Evolutionary conservation across 352 stramenopile genomes (phyloP).

Genomic region (Phytopythium sindhum): DNA sequence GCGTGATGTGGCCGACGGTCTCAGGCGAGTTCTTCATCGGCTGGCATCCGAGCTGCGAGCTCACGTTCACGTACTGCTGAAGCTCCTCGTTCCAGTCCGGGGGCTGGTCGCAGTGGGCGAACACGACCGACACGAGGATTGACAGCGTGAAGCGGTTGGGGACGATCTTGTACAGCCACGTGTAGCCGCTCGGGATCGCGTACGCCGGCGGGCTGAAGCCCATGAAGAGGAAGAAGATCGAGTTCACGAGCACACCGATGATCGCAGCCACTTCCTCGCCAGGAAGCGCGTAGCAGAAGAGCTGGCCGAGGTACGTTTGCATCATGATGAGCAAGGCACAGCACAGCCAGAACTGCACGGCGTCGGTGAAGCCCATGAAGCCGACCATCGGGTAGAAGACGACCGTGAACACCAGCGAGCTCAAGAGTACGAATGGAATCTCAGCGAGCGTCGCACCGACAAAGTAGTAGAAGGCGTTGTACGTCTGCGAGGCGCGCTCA

Average conservation of each 20-base stretch:
- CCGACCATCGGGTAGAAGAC: constrained; percentile 22
- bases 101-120: constrained; percentile 16
- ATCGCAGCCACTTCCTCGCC: constrained; percentile 25
- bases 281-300: constrained; percentile 24
- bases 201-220: constrained; percentile 25
- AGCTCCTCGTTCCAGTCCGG: constrained; percentile 7
- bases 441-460: constrained; percentile 52
- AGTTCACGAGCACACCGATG: constrained; percentile 27
- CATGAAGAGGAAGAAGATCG: constrained; percentile 31
- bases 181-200: constrained; percentile 10
- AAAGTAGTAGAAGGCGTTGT: constrained; percentile 62
- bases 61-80: constrained; percentile 8
- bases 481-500: constrained; percentile 81
- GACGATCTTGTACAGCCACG: neutral
- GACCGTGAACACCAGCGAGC: constrained; percentile 19
- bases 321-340: constrained; percentile 24
- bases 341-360: constrained; percentile 22
- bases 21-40: constrained; percentile 15
- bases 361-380: constrained; percentile 8
- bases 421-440: constrained; percentile 29
- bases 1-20: constrained; percentile 11
- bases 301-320: constrained; percentile 24
- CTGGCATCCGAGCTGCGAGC: constrained; percentile 19
- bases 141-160: constrained; percentile 16
- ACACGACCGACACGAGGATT: constrained; percentile 19